Base-by-base conservation (phyloP, 768 basidiomycete genomes). In the Tulasnella sp. region DNA sequence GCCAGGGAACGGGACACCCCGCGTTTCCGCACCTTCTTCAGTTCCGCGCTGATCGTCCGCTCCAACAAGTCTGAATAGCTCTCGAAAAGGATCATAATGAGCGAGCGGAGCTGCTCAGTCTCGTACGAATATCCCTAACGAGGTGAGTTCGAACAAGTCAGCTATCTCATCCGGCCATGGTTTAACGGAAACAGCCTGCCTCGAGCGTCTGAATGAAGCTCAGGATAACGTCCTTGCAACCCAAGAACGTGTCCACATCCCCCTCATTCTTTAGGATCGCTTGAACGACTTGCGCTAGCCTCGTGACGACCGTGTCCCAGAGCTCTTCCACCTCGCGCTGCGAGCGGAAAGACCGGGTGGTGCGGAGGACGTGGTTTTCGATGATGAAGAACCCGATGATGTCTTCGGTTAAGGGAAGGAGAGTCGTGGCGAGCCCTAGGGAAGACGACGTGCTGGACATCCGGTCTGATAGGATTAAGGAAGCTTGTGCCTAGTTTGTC, bases 381-480 rank as follows among this genome's bases (percentile, higher is more conserved):
- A 98, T 89, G 72, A 99, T 94, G 81, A 98, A 99, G 81, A 97
- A 99, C 0, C 97, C 97, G 41, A 94, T 90, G 75, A 98, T 92
- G 80, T 98, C 94, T 78, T 96, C 91, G 32, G 92, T 90, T 26
- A 98, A 83, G n/a, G 86, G 78, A 0, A 89, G 84, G 5, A 98
- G 85, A 3, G 89, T 85, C 1, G 84, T 64, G n/a, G 62, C 37
- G 8, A 72, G 44, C 62, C 62, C 40, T 39, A n/a, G 37, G 35
- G 52, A 16, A 62, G 72, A 64, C 7, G 74, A 72, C 5, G 72
- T 67, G 19, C 74, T 41, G 19, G 75, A 72, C 36, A 74, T 67
- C 39, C 66, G 47, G 52, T 39, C 94, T 77, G 36, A 94, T 35
- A 99, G 86, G 78, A 98, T 97, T 9, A 99, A 86, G 75, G 92